Conservation (phyloP, 805 yeast species). For the Dipodascopsis uninucleata region DNA sequence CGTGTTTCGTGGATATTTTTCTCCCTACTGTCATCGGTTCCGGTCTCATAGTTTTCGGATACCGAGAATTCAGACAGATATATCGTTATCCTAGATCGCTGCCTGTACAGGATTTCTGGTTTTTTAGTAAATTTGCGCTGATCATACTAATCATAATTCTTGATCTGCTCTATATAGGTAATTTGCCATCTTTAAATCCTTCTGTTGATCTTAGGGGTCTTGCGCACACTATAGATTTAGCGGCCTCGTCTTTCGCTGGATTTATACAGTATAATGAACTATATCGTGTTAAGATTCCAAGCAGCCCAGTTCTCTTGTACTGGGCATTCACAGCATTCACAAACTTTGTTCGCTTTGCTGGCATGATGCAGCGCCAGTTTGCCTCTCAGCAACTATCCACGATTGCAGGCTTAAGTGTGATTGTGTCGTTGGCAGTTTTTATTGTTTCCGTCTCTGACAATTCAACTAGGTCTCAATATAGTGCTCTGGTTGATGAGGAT, state of each 20-base stretch:
- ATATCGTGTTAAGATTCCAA: slow-evolving; percentile 58
- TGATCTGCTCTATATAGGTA: slow-evolving; percentile 7
- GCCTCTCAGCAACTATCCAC: too few relatives aligned
- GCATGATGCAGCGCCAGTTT: slow-evolving; percentile 13
- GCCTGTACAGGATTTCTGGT: slow-evolving; percentile 1
- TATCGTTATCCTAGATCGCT: slow-evolving; percentile 2
- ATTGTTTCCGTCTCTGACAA: slow-evolving; percentile 32
- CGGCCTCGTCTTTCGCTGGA: slow-evolving; percentile 43
- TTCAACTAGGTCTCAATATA: slow-evolving; percentile 35
- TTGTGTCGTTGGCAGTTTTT: not conserved
- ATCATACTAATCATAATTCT: slow-evolving; percentile 7
- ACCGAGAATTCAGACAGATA: slow-evolving; percentile 13
- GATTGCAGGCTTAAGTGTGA: too few relatives aligned
- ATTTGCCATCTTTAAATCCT: slow-evolving; percentile 30
- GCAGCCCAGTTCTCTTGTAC: slow-evolving; percentile 62
- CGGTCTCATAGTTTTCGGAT: slow-evolving; percentile 6
- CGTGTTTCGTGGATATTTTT: slow-evolving; percentile 40
- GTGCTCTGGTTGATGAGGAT: slow-evolving; percentile 35
- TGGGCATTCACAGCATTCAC: slow-evolving; percentile 56
- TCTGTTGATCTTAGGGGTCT: slow-evolving; percentile 34
- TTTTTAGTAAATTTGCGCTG: slow-evolving; percentile 6
- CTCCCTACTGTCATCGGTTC: slow-evolving; percentile 34
- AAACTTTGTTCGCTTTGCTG: slow-evolving; percentile 16
- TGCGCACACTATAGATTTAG: slow-evolving; percentile 40
- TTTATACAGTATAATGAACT: slow-evolving; percentile 66